These are phyloP conservation scores for Solanum hybrid DNA, from an alignment of 305 asterid species.

Conservation along the genomic window DNA sequence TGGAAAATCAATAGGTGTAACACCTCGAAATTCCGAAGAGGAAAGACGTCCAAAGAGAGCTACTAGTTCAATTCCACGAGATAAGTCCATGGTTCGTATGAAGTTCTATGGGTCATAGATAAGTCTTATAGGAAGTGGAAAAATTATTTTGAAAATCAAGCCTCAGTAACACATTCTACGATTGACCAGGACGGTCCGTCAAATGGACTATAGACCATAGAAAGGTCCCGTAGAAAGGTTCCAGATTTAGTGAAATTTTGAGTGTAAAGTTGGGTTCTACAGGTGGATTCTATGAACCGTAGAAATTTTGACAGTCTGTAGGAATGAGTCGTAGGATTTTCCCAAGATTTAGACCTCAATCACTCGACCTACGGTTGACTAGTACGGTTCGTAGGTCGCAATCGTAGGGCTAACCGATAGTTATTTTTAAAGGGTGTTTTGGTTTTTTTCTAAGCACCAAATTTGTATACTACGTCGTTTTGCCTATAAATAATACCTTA, in stretches of 20 bases:
- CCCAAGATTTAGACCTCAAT: not conserved
- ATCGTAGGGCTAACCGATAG: not conserved
- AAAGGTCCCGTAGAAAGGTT: not conserved
- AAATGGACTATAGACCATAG: not conserved
- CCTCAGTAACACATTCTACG: not conserved
- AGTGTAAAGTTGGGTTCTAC: too few relatives aligned
- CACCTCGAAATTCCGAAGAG: not conserved
- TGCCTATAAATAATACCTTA: not conserved
- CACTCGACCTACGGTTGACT: not conserved
- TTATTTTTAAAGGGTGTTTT: too few relatives aligned
- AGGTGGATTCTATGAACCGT: accelerated
- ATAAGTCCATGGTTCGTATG: not conserved
- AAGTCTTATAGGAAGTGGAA: not conserved
- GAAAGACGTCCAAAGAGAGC: not conserved
- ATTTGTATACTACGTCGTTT: not conserved
- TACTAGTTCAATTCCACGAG: not conserved
- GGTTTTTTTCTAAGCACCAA: not conserved
- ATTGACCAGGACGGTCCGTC: not conserved
- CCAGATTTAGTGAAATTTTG: not conserved
- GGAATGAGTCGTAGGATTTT: not conserved
- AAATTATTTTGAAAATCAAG: not conserved
- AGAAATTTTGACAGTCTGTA: too few relatives aligned
- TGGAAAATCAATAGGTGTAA: too few relatives aligned
- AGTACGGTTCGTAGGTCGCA: not conserved
- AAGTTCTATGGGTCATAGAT: not conserved